A percentile compares a stretch with the other conserved stretches of the same genome.
Evolutionary conservation across 441 rosid genomes (phyloP).

Genomic region (Hypseocharis bilobata): DNA sequence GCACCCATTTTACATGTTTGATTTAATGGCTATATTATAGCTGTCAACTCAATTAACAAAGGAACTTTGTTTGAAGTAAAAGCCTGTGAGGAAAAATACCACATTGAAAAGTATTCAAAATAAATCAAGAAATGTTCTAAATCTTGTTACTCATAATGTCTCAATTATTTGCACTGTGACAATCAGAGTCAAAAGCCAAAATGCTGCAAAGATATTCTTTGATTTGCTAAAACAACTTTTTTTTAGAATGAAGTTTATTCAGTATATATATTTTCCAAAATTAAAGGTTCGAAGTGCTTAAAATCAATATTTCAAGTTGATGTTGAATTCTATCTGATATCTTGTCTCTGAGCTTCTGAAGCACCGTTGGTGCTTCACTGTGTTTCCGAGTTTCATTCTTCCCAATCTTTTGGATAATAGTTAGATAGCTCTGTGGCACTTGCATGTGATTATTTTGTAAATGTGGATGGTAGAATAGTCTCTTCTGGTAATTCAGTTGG

Average conservation of each 20-base stretch:
- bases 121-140: not conserved
- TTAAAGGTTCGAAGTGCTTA: no score
- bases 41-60: not conserved
- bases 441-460: not conserved
- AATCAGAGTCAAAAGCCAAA: not conserved
- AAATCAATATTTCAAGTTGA: no score
- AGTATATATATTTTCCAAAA: no score
- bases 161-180: not conserved
- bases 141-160: not conserved
- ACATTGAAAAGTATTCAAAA: not conserved
- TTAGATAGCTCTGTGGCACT: not conserved
- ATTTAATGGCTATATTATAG: not conserved
- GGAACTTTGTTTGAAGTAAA: not conserved
- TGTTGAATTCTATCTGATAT: not conserved
- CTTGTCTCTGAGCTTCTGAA: no score
- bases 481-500: not conserved
- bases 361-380: not conserved
- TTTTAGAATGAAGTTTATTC: no score
- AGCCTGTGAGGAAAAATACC: not conserved
- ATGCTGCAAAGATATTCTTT: not conserved
- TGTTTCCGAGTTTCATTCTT: not conserved
- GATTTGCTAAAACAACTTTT: not conserved
- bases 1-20: not conserved
- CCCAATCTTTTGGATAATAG: not conserved
- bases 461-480: not conserved